Evolutionary conservation across 2,329 filamentous ascomycete genomes (phyloP), one percentile per base, ranked within the genome.

Genomic region (Arthrobotrys sinensis): DNA sequence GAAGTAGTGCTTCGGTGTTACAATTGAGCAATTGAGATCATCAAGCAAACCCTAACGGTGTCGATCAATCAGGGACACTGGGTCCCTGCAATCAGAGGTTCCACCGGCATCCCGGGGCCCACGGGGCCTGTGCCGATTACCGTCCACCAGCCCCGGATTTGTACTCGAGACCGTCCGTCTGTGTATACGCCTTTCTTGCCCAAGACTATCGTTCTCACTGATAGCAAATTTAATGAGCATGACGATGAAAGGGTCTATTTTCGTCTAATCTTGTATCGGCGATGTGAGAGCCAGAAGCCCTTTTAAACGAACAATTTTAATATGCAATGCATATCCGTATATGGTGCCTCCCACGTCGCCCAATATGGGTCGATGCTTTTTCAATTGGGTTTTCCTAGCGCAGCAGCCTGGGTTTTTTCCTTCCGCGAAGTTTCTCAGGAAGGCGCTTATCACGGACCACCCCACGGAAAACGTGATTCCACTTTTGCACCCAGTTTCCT

Each of bases 21-120:
- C 36, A 8, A 48, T 43, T 38, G 24, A 28, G 24, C 5, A 3
- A 28, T 65, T 14, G n/a, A 34, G 28, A 16, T 14, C 32, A 57
- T 57, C 32, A 3, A 57, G 52, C 52, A 57, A 57, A 57, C 52
- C 3, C 38, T 57, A 36, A 32, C 32, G 10, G 32, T 45, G 70
- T 38, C 70, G 70, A 75, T 75, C 70, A 73, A 53, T 75, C 63
- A 75, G 70, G 63, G 63, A 67, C 60, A 10, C 46, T n/a, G 63
- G 46, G 55, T 21, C 32, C 52, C 52, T 57, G 52, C 2, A 57
- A 57, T 57, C 32, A 57, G 5, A 36, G 1, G 36, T 28, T 28
- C 2, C 38, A 57, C 52, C 32, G 52, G 52, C 4, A 32, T 36
- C 52, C 52, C 32, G 34, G 50, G 52, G 52, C 19, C 52, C 32